phyloP scores from a whole-genome alignment of 345 rosid genomes.

The Camelina laxa region DNA sequence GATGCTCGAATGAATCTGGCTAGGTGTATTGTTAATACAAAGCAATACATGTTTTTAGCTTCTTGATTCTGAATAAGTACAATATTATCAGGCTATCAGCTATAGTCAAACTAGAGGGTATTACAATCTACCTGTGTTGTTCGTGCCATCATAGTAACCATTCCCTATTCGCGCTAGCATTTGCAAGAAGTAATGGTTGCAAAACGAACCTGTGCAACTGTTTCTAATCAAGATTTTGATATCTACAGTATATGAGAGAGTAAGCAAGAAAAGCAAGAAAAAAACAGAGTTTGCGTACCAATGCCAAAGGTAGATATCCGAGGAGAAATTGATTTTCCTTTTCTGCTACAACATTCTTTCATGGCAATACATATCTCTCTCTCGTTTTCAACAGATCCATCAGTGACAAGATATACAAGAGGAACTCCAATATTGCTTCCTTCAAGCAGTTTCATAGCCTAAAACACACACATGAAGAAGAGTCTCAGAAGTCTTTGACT shows the following conservation, averaged over 20 bases:
- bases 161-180: slow-evolving; percentile 78
- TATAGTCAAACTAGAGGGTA: neutral
- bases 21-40: slow-evolving; percentile 33
- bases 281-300: slow-evolving; percentile 49
- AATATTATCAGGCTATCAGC: too few relatives aligned
- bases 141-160: slow-evolving; percentile 74
- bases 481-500: slow-evolving; percentile 28
- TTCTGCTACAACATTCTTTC: slow-evolving; percentile 49
- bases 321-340: slow-evolving; percentile 58
- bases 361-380: slow-evolving; percentile 71
- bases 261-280: neutral
- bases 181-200: slow-evolving; percentile 89
- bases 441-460: slow-evolving; percentile 82
- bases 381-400: slow-evolving; percentile 89
- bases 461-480: slow-evolving; percentile 24
- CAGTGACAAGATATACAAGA: slow-evolving; percentile 81
- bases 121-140: slow-evolving; percentile 56
- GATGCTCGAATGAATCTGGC: slow-evolving; percentile 67
- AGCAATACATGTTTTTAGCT: slow-evolving; percentile 16
- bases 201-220: slow-evolving; percentile 62
- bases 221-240: slow-evolving; percentile 12
- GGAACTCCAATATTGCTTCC: slow-evolving; percentile 64
- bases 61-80: neutral
- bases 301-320: slow-evolving; percentile 88
- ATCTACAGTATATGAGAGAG: neutral